Percentiles rank a stretch among this genome's conserved stretches.
Conservation (phyloP, 139 green algal genomes). For the Haematococcus sp. region DNA sequence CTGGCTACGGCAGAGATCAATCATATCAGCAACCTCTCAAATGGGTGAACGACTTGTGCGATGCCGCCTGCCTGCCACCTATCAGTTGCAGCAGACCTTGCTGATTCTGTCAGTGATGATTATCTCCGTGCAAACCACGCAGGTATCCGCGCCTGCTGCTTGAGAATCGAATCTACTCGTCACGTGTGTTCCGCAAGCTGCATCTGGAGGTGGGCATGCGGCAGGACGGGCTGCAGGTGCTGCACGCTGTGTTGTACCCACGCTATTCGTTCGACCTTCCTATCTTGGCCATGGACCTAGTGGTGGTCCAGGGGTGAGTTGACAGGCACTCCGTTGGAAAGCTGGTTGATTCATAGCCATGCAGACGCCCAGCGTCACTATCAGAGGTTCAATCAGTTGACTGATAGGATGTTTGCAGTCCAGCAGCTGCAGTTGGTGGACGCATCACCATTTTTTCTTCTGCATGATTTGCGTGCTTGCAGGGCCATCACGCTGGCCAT, state of each 20-base stretch:
- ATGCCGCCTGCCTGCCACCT: conserved; percentile 1
- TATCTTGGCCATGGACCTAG: conserved; percentile 80
- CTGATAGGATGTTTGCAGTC: no score
- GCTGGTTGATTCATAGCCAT: no score
- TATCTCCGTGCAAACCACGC: background rate
- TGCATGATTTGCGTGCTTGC: no score
- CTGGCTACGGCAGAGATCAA: no score
- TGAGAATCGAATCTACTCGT: conserved; percentile 77
- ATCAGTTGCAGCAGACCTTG: no score
- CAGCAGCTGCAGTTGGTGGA: conserved; percentile 16
- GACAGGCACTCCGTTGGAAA: no score
- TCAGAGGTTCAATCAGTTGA: no score
- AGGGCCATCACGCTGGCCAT: conserved; percentile 58
- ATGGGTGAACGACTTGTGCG: background rate
- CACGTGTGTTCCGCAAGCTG: conserved; percentile 74
- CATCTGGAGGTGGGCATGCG: conserved; percentile 71
- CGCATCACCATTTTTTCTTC: no score
- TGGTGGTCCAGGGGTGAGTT: conserved; percentile 39
- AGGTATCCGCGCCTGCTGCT: conserved; percentile 71
- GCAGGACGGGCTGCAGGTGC: conserved; percentile 78
- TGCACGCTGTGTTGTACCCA: conserved; percentile 81
- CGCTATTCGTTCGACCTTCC: conserved; percentile 62
- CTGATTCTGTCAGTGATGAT: background rate
- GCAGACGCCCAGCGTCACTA: no score
- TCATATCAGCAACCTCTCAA: background rate